Percentiles rank a stretch among this genome's conserved stretches.
Conservation (phyloP, 345 rosid species). For the Angophora floribunda region DNA sequence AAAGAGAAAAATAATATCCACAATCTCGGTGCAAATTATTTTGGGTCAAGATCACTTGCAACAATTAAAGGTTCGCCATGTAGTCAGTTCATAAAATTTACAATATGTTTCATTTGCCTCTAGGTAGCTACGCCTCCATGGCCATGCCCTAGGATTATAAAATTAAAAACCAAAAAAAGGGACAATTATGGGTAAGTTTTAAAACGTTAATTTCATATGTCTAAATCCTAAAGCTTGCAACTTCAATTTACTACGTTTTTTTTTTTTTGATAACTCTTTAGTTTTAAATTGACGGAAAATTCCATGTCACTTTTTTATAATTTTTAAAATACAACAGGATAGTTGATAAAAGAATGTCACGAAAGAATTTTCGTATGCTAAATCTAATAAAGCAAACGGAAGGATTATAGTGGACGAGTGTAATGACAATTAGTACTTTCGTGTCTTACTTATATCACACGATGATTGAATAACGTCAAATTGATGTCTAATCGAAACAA, state of each 20-base stretch:
- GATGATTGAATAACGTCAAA: too few species aligned
- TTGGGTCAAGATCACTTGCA: neutral
- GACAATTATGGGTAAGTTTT: neutral
- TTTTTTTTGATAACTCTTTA: neutral
- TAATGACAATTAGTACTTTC: neutral
- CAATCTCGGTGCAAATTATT: neutral
- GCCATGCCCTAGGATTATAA: neutral
- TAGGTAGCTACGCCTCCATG: neutral
- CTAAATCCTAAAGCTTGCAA: neutral
- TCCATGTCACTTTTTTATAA: neutral
- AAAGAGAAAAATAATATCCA: neutral
- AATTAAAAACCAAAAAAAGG: neutral
- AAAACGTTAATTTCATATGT: neutral
- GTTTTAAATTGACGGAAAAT: neutral
- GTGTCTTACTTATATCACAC: neutral
- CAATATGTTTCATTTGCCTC: neutral
- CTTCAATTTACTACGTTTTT: neutral
- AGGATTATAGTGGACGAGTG: neutral
- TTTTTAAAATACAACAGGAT: neutral
- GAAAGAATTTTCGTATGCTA: neutral
- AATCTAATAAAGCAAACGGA: neutral
- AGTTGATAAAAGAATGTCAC: neutral
- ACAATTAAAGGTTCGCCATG: neutral
- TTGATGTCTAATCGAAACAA: neutral
- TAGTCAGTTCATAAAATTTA: neutral